Percentiles rank a stretch among this genome's conserved stretches.
Evolutionary conservation across 257 asterid species (phyloP).

Genomic region (Scutellaria minor): DNA sequence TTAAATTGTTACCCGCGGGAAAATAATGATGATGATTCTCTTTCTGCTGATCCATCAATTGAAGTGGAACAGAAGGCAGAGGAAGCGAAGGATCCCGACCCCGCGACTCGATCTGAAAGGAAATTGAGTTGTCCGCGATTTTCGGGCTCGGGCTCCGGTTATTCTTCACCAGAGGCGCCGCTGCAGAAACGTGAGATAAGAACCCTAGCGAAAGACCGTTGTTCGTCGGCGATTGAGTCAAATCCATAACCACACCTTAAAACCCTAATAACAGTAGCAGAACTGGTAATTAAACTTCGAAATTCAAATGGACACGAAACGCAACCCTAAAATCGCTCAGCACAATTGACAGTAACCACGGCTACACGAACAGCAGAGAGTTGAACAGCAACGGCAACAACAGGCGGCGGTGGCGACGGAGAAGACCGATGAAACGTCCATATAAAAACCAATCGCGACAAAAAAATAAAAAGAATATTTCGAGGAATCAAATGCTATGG

Average conservation of each 20-base stretch:
- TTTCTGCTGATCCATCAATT: conserved; percentile 64
- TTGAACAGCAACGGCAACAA: conserved; percentile 25
- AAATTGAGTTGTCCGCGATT: conserved; percentile 54
- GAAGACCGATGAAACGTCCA: conserved; percentile 41
- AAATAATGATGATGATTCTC: conserved; percentile 37
- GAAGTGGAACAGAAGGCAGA: conserved; percentile 64
- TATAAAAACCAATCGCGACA: neutral
- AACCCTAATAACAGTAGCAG: neutral
- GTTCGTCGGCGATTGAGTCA: conserved; percentile 57
- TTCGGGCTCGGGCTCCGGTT: conserved; percentile 47
- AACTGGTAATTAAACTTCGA: conserved; percentile 1
- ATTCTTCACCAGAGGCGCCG: conserved; percentile 28
- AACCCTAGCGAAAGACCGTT: conserved; percentile 64
- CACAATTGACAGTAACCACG: conserved; percentile 32
- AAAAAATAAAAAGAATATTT: neutral
- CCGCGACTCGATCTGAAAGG: conserved; percentile 71
- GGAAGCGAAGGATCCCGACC: conserved; percentile 43
- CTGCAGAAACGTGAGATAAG: conserved; percentile 54
- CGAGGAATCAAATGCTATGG: neutral
- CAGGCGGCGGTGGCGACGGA: conserved; percentile 23
- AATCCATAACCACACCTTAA: conserved; percentile 52
- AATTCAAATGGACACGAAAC: conserved; percentile 18
- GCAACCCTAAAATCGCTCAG: conserved; percentile 22
- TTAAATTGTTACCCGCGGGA: conserved; percentile 28
- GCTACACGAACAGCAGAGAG: conserved; percentile 36